Evolutionary conservation across 345 rosid species (phyloP).

Genomic region (Eucalyptus caleyi): DNA sequence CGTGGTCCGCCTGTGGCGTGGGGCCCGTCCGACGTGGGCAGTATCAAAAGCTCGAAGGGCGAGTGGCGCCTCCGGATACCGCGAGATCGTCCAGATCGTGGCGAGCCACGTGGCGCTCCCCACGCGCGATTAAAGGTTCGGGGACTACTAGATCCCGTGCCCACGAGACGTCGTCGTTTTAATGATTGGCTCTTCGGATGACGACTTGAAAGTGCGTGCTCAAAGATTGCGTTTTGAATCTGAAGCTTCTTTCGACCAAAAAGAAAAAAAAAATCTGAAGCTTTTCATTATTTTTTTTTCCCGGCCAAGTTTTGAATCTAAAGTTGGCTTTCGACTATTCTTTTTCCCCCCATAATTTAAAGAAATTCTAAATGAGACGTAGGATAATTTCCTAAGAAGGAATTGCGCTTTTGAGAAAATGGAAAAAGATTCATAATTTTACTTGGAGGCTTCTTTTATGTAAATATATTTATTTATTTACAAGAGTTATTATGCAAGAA

Average conservation of each 20-base stretch:
- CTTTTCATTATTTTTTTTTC: no score
- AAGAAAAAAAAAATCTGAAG: background rate
- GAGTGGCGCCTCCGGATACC: background rate
- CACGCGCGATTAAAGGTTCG: background rate
- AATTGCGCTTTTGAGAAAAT: background rate
- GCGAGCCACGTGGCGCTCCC: background rate
- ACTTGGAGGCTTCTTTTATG: background rate
- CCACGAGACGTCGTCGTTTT: background rate
- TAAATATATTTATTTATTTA: background rate
- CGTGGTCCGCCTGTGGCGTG: background rate
- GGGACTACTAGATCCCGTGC: background rate
- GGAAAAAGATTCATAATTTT: background rate
- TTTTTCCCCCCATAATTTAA: background rate
- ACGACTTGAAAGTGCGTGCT: background rate
- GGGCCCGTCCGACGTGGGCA: slow-evolving; percentile 14
- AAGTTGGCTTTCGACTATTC: background rate
- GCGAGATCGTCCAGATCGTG: background rate
- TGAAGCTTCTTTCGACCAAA: no score
- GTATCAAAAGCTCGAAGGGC: slow-evolving; percentile 26
- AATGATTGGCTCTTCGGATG: background rate
- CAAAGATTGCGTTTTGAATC: background rate
- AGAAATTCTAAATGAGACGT: background rate
- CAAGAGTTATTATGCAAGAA: background rate
- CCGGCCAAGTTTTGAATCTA: no score
- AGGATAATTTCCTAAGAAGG: background rate